Percentiles rank a stretch among this genome's conserved stretches.
phyloP scores from a whole-genome alignment of 176 grass and related monocot genomes.

The Oryza officinalis region DNA sequence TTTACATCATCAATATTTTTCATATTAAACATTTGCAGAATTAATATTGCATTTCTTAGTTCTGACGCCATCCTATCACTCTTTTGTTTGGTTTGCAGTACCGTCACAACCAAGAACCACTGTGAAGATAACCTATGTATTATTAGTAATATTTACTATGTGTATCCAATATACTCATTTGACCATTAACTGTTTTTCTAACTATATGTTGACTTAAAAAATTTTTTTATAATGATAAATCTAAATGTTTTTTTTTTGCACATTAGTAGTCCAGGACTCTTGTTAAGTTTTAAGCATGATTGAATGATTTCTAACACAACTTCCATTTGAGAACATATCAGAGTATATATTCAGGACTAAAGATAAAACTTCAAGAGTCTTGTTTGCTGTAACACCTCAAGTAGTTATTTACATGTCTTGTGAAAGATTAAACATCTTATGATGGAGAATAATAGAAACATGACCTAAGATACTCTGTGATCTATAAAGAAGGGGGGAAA shows the following conservation, averaged over 20 bases:
- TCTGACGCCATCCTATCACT: not conserved
- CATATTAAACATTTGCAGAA: not conserved
- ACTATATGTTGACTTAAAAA: not conserved
- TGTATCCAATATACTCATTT: not conserved
- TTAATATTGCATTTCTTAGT: slow-evolving; percentile 18
- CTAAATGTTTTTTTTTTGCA: not conserved
- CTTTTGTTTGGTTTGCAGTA: not conserved
- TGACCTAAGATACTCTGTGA: not conserved
- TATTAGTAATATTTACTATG: not conserved
- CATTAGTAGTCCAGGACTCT: not conserved
- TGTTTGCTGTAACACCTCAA: not conserved
- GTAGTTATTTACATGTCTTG: no score
- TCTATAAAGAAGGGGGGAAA: not conserved
- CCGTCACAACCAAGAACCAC: not conserved
- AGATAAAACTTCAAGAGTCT: not conserved
- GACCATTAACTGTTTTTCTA: not conserved
- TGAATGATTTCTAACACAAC: not conserved
- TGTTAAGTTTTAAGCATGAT: not conserved
- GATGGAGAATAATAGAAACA: slow-evolving; percentile 8
- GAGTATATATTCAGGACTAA: not conserved
- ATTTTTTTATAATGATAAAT: not conserved
- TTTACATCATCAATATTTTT: not conserved
- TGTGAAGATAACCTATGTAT: not conserved
- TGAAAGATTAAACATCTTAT: not conserved
- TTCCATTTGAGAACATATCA: not conserved